These are phyloP conservation scores for Cardamine occulta DNA, from an alignment of 345 rosid genomes.

Conservation along the genomic window DNA sequence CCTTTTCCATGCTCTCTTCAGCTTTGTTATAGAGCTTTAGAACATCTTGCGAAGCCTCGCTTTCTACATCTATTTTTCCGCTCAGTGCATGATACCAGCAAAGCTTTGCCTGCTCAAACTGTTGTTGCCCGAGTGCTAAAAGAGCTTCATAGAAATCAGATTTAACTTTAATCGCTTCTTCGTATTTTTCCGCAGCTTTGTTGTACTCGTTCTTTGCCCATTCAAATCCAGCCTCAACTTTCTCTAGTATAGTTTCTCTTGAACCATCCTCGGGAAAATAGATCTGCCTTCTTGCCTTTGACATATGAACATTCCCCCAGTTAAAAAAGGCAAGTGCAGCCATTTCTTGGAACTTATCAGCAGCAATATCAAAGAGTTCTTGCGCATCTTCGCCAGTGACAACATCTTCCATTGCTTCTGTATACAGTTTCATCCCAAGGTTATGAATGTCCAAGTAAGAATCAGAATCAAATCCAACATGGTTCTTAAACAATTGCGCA, in stretches of 20 bases:
- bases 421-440: constrained; percentile 85
- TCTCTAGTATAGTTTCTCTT: constrained; percentile 60
- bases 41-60: constrained; percentile 74
- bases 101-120: constrained; percentile 94
- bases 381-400: constrained; percentile 85
- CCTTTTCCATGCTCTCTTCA: constrained; percentile 90
- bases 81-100: constrained; percentile 85
- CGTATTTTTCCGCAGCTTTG: constrained; percentile 70
- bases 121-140: constrained; percentile 93
- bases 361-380: constrained; percentile 74
- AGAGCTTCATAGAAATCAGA: constrained; percentile 85
- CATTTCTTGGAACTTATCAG: constrained; percentile 96
- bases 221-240: constrained; percentile 60
- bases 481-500: constrained; percentile 85
- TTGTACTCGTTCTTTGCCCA: constrained; percentile 76
- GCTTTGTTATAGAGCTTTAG: constrained; percentile 88
- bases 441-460: constrained; percentile 84
- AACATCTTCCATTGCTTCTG: constrained; percentile 89
- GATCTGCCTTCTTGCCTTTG: constrained; percentile 75
- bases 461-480: constrained; percentile 95
- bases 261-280: constrained; percentile 66
- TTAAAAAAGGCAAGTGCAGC: constrained; percentile 88
- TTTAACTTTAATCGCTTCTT: constrained; percentile 74
- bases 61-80: constrained; percentile 59
- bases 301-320: constrained; percentile 96